Conservation (phyloP, 495 filamentous ascomycete species). For the Podospora pseudoanserina region DNA sequence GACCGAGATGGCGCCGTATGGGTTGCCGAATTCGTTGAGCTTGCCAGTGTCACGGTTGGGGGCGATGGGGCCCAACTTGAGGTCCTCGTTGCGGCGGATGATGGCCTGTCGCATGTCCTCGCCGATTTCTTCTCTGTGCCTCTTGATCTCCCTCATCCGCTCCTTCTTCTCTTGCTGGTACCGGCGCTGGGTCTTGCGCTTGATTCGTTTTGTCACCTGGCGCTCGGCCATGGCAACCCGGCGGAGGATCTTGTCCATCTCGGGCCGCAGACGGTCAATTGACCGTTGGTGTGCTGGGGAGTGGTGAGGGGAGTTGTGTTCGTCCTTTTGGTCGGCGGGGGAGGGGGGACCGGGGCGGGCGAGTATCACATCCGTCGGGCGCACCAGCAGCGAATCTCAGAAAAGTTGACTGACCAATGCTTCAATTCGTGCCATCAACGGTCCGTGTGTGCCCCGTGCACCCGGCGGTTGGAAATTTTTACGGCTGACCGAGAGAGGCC, state of each 20-base stretch:
- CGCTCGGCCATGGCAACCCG: slow-evolving; percentile 64
- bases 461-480: slow-evolving; percentile 10
- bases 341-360: background rate
- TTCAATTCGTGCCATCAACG: slow-evolving; percentile 5
- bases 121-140: slow-evolving; percentile 2
- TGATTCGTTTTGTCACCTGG: slow-evolving; percentile 52
- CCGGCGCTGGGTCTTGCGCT: slow-evolving; percentile 34
- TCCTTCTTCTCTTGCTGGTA: slow-evolving; percentile 36
- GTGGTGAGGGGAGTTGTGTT: background rate
- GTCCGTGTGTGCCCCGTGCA: background rate
- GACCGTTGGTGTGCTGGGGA: background rate
- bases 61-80: slow-evolving; percentile 68
- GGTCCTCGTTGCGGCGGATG: slow-evolving; percentile 58
- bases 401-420: slow-evolving; percentile 16
- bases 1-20: slow-evolving; percentile 28
- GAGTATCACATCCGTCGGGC: slow-evolving; percentile 1
- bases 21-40: slow-evolving; percentile 34
- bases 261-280: slow-evolving; percentile 11
- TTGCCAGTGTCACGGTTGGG: slow-evolving; percentile 63
- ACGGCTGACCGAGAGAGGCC: slow-evolving; percentile 8
- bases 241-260: slow-evolving; percentile 73
- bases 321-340: background rate
- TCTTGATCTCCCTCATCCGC: slow-evolving; percentile 21
- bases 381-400: slow-evolving; percentile 15
- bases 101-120: slow-evolving; percentile 30